Evolutionary conservation across 2,329 filamentous ascomycete genomes (phyloP).

Genomic region (Colletotrichum graminicola): DNA sequence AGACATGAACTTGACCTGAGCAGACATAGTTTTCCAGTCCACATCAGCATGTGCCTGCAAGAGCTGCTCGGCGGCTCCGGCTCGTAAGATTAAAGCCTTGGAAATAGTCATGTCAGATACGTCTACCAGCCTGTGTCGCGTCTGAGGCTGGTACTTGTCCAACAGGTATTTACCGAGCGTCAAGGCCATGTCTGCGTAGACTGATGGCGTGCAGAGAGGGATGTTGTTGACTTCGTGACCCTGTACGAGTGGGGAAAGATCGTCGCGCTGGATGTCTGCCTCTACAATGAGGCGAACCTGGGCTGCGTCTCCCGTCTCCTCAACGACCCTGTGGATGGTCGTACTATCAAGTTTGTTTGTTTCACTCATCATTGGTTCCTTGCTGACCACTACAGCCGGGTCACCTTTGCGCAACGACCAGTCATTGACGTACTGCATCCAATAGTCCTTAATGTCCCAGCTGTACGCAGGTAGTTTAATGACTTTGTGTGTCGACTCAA

Average conservation of each 20-base stretch:
- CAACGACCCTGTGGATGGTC: constrained; percentile 68
- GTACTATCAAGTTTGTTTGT: constrained; percentile 49
- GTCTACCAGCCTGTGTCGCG: constrained; percentile 14
- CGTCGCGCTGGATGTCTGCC: constrained; percentile 69
- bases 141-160: neutral
- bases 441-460: constrained; percentile 80
- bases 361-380: constrained; percentile 47
- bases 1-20: too few relatives aligned
- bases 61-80: too few relatives aligned
- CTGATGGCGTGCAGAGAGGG: constrained; percentile 70
- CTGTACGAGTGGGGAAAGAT: constrained; percentile 69
- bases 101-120: too few relatives aligned
- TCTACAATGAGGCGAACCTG: constrained; percentile 71
- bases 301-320: constrained; percentile 69
- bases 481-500: constrained; percentile 72
- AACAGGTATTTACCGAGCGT: too few relatives aligned
- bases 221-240: constrained; percentile 78
- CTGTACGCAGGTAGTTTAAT: constrained; percentile 76
- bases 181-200: too few relatives aligned
- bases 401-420: constrained; percentile 80
- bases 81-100: too few relatives aligned
- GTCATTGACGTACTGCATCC: constrained; percentile 73
- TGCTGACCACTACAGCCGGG: constrained; percentile 48
- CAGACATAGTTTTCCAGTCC: too few relatives aligned
- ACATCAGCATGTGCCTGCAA: too few relatives aligned